Base-by-base conservation (phyloP, 169 alveolate genomes). In the Toxoplasma gondii region DNA sequence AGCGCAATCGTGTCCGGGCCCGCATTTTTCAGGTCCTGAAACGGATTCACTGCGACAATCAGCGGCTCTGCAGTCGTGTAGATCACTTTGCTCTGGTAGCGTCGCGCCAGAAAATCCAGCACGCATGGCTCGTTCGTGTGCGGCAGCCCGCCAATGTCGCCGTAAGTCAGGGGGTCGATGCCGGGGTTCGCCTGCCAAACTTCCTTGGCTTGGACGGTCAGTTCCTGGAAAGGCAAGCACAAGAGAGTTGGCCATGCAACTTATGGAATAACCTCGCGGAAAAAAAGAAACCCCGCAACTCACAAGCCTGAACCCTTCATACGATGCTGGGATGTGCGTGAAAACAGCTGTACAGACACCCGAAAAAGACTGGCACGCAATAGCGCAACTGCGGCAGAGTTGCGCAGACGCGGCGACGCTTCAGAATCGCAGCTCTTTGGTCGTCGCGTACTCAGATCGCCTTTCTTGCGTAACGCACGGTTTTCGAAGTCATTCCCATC, bases 11-110 rank as follows among this genome's bases (percentile, higher is more conserved):
- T 94, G 54, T 96, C 98, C 49, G 96, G 95, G 41, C 98, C 97
- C 17, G 98, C 97, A 86, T 97, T 97, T 67, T 98, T 98, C 91
- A 98, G 96, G 54, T 98, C 98, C 86, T 97, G 97, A 93, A 97
- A 98, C 70, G 99, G 99, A 91, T 98, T 98, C 41, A 98, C 97
- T 43, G 99, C 98, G 54, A 98, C 98, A 64, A 98, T 93, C 64
- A 98, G 95, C 54, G 99, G 99, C 93, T 96, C 98, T 17, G 99
- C 99, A 1, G 99, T 97, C 86, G 98, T 98, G 49, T 95, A 97
- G 91, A 97, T 98, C 91, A 95, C 98, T 92, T 98, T 97, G 92
- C 96, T 96, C 95, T 97, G 92, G 94, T 96, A 98, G 41, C 99
- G 96, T 90, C 96, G 97, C 78, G 97, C 95, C 67, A 98, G 92